Evolutionary conservation across 2,329 filamentous ascomycete species (phyloP), one percentile per base, ranked within the genome.

Genomic region (Calycina herbarum): DNA sequence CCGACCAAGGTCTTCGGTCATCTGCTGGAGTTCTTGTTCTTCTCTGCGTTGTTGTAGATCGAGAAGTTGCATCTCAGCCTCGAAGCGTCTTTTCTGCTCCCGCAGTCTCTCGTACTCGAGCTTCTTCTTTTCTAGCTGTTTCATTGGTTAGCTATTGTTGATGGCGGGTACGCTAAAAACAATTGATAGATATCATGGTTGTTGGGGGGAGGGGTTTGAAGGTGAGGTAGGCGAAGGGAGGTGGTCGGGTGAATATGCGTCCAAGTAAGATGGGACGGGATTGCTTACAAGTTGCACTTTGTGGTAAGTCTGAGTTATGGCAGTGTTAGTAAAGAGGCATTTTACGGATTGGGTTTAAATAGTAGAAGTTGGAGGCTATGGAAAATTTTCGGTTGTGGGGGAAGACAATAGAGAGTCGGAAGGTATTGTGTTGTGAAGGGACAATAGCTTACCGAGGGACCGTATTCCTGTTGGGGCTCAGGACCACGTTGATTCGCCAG

Each of bases 121-220:
- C 75, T 93, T 93, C 80, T 97, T 97, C 80, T 95, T 95, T 78
- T 97, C 94, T 76, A 97, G 87, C 94, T 97, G 78, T 66, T 64
- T 61, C 66, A 58, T 57, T 65, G 70, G 77, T 86, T 73, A 82
- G 78, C 72, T 68, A 24, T 45, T 31, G 17, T 31, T 10, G 54
- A 24, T 38, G 33, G 4, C 8, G 13, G 15, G 20, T 40, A 6
- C n/a, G 24, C n/a, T 20, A 45, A 40, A 42, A 27, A 40, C 33
- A 61, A 61, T 61, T 61, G 42, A n/a, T 6, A 57, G 45, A 33
- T 35, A 15, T 24, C 24, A 35, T 13, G 17, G 27, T 54, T 45
- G 61, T 27, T 24, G 13, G 35, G 54, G 57, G 8, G 15, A 27
- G 17, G 38, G 38, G 56, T 13, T 40, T n/a, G 38, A 58, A 63